These are phyloP conservation scores for Flaveria ramosissima DNA, from an alignment of 129 eudicot species.

Conservation along the genomic window DNA sequence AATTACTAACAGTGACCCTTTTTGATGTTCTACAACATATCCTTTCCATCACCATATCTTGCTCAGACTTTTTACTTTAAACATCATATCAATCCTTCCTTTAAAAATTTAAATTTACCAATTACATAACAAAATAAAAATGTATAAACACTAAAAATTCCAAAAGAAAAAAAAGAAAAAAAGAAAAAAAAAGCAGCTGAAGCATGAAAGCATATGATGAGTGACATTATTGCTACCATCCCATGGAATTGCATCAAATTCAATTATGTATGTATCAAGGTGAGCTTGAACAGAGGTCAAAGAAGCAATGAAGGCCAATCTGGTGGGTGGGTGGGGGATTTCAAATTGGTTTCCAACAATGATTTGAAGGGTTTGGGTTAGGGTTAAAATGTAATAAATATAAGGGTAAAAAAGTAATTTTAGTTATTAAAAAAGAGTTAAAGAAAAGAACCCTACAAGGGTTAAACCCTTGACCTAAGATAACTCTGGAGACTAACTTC, in stretches of 20 bases:
- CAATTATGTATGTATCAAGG: not conserved
- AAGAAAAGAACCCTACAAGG: no score
- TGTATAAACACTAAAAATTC: not conserved
- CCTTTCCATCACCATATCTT: conserved; percentile 30
- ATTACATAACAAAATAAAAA: not conserved
- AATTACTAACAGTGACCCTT: conserved; percentile 69
- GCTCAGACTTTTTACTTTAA: conserved; percentile 89
- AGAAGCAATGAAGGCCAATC: no score
- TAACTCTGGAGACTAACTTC: no score
- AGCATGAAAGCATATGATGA: not conserved
- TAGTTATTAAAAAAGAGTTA: no score
- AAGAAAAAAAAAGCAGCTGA: not conserved
- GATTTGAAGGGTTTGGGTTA: no score
- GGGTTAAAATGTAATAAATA: no score
- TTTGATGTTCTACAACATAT: conserved; percentile 31
- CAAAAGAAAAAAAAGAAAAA: no score
- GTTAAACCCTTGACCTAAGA: no score
- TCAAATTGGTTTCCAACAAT: no score
- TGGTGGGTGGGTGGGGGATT: no score
- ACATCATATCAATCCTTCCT: conserved; percentile 62
- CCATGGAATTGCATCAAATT: not conserved
- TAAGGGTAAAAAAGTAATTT: no score
- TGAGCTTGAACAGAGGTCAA: no score
- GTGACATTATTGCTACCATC: not conserved
- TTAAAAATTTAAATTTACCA: not conserved